Percentiles rank a stretch among this genome's conserved stretches.
Conservation (phyloP, 176 grass and related monocot genomes). For the Pharus latifolius region DNA sequence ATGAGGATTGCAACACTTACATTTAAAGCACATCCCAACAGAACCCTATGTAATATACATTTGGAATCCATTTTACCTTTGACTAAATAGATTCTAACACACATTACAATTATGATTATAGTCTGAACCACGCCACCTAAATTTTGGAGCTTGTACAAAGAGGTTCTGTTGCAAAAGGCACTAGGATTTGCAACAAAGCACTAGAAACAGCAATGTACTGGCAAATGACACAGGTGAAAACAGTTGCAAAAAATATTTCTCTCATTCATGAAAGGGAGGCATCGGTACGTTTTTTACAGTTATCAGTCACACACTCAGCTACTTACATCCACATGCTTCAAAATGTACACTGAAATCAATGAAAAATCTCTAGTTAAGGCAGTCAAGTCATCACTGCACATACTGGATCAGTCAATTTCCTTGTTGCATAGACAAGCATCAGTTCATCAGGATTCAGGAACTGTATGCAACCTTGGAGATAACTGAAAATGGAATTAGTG, state of each 20-base stretch:
- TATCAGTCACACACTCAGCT: slow-evolving; percentile 17
- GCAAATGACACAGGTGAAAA: neutral
- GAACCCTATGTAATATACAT: no score
- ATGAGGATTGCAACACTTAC: no score
- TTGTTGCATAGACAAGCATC: neutral
- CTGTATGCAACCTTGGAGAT: slow-evolving; percentile 59
- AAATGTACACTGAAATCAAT: slow-evolving; percentile 26
- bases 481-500: slow-evolving; percentile 57
- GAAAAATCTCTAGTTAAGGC: slow-evolving; percentile 18
- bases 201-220: neutral
- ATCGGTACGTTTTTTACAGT: slow-evolving; percentile 22
- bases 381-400: slow-evolving; percentile 20
- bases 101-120: no score
- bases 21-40: no score
- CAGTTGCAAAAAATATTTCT: slow-evolving; percentile 11
- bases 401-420: slow-evolving; percentile 20
- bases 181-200: no score
- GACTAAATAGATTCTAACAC: no score
- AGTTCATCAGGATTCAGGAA: slow-evolving; percentile 10
- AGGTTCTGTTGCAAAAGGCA: no score
- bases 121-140: no score
- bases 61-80: no score
- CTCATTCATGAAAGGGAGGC: neutral
- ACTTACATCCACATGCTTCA: slow-evolving; percentile 37
- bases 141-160: no score